phyloP scores from a whole-genome alignment of 768 basidiomycete species.

The Russula compacta region DNA sequence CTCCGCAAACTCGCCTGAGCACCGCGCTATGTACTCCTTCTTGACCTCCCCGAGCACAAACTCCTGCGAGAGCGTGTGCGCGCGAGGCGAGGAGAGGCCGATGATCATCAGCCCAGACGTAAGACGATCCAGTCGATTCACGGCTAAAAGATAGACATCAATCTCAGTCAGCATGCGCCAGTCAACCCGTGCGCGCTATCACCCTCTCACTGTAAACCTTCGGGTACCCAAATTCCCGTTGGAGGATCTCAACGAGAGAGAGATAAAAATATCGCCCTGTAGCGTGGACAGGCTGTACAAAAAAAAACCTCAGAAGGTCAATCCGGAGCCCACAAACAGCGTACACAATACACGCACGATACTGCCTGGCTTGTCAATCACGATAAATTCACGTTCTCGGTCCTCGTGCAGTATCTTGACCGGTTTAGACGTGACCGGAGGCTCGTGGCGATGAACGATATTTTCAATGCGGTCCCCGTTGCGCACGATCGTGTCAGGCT shows the following conservation, averaged over 20 bases:
- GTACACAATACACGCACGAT: constrained; percentile 55
- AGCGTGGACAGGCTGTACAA: constrained; percentile 74
- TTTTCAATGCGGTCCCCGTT: constrained; percentile 95
- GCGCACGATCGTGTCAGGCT: constrained; percentile 64
- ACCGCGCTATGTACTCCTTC: constrained; percentile 91
- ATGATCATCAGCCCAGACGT: constrained; percentile 96
- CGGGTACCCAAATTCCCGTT: constrained; percentile 71
- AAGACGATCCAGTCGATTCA: constrained; percentile 87
- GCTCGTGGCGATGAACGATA: constrained; percentile 93
- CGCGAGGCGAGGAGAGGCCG: constrained; percentile 61
- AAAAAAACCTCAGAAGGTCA: neutral
- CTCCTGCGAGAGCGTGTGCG: constrained; percentile 64
- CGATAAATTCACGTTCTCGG: constrained; percentile 70
- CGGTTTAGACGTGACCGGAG: constrained; percentile 79
- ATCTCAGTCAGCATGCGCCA: neutral
- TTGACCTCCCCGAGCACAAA: constrained; percentile 73
- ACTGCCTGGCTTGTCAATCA: constrained; percentile 94
- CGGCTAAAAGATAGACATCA: no score
- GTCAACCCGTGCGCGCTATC: neutral
- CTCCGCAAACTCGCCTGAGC: constrained; percentile 78
- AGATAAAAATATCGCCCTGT: constrained; percentile 87
- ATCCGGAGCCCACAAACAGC: constrained; percentile 1
- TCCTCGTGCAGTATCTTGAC: constrained; percentile 76
- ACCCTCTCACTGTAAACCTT: constrained; percentile 67
- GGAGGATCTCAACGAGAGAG: constrained; percentile 79